A percentile compares a stretch with the other conserved stretches of the same genome.
These are phyloP conservation scores for Tieghemostelium lacteum DNA, from an alignment of 78 protist genomes.

Conservation along the genomic window DNA sequence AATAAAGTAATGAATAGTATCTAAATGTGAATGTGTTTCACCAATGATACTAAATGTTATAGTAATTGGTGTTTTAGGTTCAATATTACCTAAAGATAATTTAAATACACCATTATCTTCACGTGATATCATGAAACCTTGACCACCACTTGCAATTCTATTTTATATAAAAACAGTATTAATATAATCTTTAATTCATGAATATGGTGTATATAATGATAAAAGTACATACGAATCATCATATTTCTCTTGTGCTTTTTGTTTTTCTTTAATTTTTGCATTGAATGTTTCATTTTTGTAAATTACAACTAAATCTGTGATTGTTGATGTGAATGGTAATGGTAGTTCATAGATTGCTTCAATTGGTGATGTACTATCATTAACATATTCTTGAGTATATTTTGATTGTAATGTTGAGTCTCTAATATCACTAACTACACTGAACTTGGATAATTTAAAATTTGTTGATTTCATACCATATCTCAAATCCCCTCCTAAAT, in stretches of 20 bases:
- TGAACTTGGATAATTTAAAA: too few relatives aligned
- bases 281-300: conserved; percentile 9
- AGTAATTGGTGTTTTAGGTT: conserved; percentile 30
- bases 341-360: conserved; percentile 45
- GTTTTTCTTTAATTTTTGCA: conserved; percentile 29
- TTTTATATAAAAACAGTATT: too few relatives aligned
- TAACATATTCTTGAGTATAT: neutral
- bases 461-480: too few relatives aligned
- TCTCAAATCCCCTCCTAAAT: too few relatives aligned
- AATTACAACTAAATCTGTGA: neutral
- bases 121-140: conserved; percentile 48
- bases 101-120: conserved; percentile 26
- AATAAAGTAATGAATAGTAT: conserved; percentile 21
- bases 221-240: too few relatives aligned
- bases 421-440: too few relatives aligned
- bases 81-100: conserved; percentile 30
- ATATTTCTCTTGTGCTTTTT: conserved; percentile 4
- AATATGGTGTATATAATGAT: too few relatives aligned
- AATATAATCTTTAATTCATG: too few relatives aligned
- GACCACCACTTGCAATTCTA: conserved; percentile 59
- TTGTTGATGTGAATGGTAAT: neutral
- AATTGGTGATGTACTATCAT: conserved; percentile 9
- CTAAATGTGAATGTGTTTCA: conserved; percentile 41
- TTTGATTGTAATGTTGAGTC: too few relatives aligned
- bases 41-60: conserved; percentile 9